Conservation (phyloP, 2,329 filamentous ascomycete genomes). For the Colletotrichum caudatum region DNA sequence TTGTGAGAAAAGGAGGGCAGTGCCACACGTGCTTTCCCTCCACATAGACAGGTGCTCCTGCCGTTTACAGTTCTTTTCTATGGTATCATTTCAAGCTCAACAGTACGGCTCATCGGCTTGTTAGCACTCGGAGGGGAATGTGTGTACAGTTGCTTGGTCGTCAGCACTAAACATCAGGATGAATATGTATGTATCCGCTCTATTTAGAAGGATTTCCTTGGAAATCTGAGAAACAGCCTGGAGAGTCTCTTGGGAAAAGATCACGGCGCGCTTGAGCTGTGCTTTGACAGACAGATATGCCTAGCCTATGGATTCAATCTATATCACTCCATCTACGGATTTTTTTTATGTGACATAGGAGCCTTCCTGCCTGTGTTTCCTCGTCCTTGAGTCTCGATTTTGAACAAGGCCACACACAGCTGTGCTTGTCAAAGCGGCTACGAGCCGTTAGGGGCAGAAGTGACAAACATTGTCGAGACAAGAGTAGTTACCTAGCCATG, state of each 20-base stretch:
- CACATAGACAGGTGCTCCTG: too few relatives aligned
- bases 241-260: not conserved
- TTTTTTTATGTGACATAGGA: not conserved
- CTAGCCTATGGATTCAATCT: too few relatives aligned
- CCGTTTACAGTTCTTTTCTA: too few relatives aligned
- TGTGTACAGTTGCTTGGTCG: too few relatives aligned
- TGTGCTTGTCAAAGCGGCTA: not conserved
- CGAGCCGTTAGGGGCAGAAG: too few relatives aligned
- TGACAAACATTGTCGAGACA: not conserved
- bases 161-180: not conserved
- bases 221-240: not conserved
- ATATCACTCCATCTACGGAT: not conserved
- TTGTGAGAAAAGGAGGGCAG: too few relatives aligned
- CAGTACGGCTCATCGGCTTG: too few relatives aligned
- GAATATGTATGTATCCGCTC: not conserved
- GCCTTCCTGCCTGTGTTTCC: not conserved
- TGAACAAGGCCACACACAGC: not conserved
- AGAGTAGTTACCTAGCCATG: not conserved
- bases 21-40: not conserved
- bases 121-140: too few relatives aligned
- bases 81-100: too few relatives aligned
- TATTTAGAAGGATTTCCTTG: not conserved
- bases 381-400: too few relatives aligned
- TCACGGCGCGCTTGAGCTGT: too few relatives aligned
- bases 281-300: not conserved